Conservation (phyloP, 306 rosid genomes). For the Sindora glabra region DNA sequence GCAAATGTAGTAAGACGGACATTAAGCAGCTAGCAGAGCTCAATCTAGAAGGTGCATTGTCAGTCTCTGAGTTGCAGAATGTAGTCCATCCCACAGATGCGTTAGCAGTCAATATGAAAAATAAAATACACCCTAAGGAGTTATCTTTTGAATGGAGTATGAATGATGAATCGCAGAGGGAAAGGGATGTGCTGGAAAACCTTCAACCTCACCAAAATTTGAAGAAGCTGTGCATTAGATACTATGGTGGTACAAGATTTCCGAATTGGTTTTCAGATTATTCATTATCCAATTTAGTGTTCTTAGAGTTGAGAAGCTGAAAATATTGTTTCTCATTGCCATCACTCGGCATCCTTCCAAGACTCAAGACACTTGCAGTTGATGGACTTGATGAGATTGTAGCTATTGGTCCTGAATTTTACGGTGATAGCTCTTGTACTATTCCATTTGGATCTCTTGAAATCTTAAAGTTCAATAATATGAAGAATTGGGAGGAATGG, state of each 20-base stretch:
- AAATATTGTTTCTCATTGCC: not conserved
- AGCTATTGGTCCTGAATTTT: not conserved
- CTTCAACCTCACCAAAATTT: not conserved
- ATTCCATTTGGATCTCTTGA: not conserved
- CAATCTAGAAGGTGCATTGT: not conserved
- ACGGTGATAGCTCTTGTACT: not conserved
- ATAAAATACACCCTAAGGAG: not conserved
- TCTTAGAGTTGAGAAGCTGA: not conserved
- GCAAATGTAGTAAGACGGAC: not conserved
- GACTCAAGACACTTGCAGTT: not conserved
- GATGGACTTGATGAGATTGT: not conserved
- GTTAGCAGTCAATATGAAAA: not conserved
- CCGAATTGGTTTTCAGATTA: not conserved
- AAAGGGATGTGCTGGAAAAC: not conserved
- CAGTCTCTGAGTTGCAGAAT: not conserved
- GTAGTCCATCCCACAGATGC: not conserved
- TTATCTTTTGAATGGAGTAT: too few species aligned
- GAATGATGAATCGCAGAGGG: not conserved
- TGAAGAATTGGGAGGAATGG: slow-evolving; percentile 7
- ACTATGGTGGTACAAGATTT: not conserved
- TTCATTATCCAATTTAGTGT: not conserved
- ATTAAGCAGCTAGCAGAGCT: too few species aligned
- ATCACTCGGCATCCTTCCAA: not conserved
- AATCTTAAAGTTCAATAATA: not conserved
- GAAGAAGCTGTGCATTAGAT: not conserved